Percentiles rank a stretch among this genome's conserved stretches.
These are phyloP conservation scores for Ophiostoma tasmaniense DNA, from an alignment of 2,329 filamentous ascomycete genomes.

Conservation along the genomic window DNA sequence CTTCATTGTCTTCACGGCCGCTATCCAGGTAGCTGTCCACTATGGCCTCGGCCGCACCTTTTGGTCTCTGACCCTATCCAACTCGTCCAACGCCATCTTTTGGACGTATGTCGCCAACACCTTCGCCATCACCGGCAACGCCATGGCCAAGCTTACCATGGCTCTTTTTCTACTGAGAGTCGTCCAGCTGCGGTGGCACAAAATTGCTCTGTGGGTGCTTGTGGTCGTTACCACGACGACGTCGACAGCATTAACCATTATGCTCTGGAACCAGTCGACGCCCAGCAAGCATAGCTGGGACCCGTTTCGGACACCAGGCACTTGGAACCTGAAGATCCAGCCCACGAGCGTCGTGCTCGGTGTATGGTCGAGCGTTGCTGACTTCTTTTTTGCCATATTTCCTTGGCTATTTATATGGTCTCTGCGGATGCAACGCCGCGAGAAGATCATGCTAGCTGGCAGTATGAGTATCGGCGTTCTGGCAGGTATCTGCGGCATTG, in stretches of 20 bases:
- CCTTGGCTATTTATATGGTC: conserved; percentile 39
- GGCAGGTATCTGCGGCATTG: conserved; percentile 22
- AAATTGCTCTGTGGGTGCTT: conserved; percentile 27
- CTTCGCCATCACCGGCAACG: conserved; percentile 30
- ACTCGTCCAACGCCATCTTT: conserved; percentile 31
- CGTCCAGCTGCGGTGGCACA: conserved; percentile 30
- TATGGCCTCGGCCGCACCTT: conserved; percentile 30
- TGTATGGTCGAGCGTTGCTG: conserved; percentile 32
- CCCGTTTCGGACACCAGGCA: conserved; percentile 28
- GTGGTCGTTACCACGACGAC: conserved; percentile 21
- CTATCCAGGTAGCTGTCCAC: conserved; percentile 30
- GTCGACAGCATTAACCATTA: conserved; percentile 27
- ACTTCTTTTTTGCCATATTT: conserved; percentile 34
- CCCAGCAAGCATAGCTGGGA: conserved; percentile 31
- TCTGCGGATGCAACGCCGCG: conserved; percentile 36
- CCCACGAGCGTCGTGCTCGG: conserved; percentile 32
- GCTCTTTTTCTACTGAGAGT: conserved; percentile 33
- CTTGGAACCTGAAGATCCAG: conserved; percentile 30
- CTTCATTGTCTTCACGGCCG: conserved; percentile 29
- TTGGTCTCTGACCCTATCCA: conserved; percentile 26
- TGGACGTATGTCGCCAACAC: conserved; percentile 33
- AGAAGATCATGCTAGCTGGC: conserved; percentile 36
- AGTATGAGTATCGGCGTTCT: conserved; percentile 30
- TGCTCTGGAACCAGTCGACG: conserved; percentile 34
- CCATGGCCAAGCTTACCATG: conserved; percentile 33